Evolutionary conservation across 1,139 yeast species (phyloP), one percentile per base, ranked within the genome.

Genomic region (Blastobotrys apis): DNA sequence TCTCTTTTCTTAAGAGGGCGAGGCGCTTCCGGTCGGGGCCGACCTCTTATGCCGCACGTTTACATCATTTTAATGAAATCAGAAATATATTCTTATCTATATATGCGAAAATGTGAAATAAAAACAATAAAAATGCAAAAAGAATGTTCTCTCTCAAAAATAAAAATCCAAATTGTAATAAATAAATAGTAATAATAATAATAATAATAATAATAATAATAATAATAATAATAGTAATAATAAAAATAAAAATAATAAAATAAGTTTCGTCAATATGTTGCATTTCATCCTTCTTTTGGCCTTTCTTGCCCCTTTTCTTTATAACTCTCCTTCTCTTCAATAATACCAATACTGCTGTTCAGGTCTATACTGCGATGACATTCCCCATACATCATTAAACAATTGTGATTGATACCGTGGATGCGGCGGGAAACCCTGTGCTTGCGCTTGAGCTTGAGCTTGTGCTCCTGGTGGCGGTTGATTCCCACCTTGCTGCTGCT

Each of bases 321-420:
- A 4, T 35, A 22, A 9, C 15, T 12, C 19, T 21, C 29, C 12
- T 9, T 15, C 16, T 10, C 15, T 30, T 25, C 13, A 37, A 26
- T 39, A 38, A 27, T 30, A 45, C 43, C 43, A 43, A 32, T 45
- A 45, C 17, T 41, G 44, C 16, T 37, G 42, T 13, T 38, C 35
- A 16, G 38, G 35, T 41, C 32, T 16, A 33, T 25, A 33, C 26
- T 40, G 37, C 31, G 26, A 25, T 12, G 16, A 32, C 19, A 27
- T 16, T 26, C 33, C 32, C 39, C 39, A 44, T 13, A 32, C 37
- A 35, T 36, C 33, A 21, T 31, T 38, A 21, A 30, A 38, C 21
- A 39, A 22, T n/a, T 39, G 38, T 12, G 38, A 33, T 12, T 26
- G 35, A 13, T 15, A 39, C 12, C 42, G 35, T 44, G 43, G 21